These are phyloP conservation scores for Sanghuangporus sanghuang DNA, from an alignment of 1,284 basidiomycete genomes.

Conservation along the genomic window DNA sequence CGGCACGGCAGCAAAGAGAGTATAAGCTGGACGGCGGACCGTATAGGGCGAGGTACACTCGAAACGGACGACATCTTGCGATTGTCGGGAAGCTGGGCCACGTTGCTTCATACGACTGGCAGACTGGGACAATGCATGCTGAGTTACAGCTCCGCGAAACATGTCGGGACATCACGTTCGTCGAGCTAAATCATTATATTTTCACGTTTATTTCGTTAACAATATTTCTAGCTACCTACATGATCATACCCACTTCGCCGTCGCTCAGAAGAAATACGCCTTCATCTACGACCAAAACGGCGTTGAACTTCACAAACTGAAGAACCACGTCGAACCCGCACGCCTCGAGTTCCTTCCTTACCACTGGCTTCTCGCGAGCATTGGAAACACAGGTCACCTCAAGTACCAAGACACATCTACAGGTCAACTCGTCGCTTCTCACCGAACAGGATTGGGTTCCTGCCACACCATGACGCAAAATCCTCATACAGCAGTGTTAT, in stretches of 20 bases:
- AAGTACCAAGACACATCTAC: conserved; percentile 99
- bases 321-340: conserved; percentile 86
- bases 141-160: conserved; percentile 91
- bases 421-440: conserved; percentile 81
- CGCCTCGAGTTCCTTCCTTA: conserved; percentile 92
- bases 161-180: conserved; percentile 83
- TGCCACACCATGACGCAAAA: conserved; percentile 91
- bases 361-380: conserved; percentile 88
- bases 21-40: conserved; percentile 86
- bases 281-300: conserved; percentile 96
- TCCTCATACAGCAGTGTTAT: conserved; percentile 85
- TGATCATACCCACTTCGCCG: conserved; percentile 89
- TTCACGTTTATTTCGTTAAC: conserved; percentile 24
- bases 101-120: conserved; percentile 95
- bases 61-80: conserved; percentile 87
- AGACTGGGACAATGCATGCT: conserved; percentile 79
- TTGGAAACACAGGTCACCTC: conserved; percentile 88
- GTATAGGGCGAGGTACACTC: conserved; percentile 78
- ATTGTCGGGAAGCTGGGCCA: conserved; percentile 83
- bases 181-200: not conserved
- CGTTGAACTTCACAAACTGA: conserved; percentile 85
- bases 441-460: conserved; percentile 87
- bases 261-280: conserved; percentile 94
- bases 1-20: conserved; percentile 72
- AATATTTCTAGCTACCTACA: conserved; percentile 70